These are phyloP conservation scores for Talaromyces trachyspermus DNA, from an alignment of 495 filamentous ascomycete genomes.

Conservation along the genomic window DNA sequence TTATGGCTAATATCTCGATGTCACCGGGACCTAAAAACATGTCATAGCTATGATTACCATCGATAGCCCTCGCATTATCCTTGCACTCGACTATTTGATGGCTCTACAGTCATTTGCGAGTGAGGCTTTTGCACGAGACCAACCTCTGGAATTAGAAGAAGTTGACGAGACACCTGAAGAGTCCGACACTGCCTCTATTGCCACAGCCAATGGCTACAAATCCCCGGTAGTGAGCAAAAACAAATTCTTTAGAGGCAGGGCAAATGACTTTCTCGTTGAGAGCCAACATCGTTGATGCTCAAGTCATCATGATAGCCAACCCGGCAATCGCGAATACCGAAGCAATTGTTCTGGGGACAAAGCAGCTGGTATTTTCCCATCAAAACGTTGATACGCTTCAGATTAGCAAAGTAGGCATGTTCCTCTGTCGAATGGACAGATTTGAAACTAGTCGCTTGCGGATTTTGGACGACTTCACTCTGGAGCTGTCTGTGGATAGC, in stretches of 20 bases:
- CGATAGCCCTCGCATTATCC: conserved; percentile 89
- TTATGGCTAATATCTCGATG: conserved; percentile 95
- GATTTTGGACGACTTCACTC: conserved; percentile 90
- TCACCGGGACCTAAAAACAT: conserved; percentile 78
- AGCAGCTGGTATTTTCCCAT: conserved; percentile 85
- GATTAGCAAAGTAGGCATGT: conserved; percentile 91
- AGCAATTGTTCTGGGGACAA: conserved; percentile 90
- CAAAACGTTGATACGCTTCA: conserved; percentile 93
- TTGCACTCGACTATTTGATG: conserved; percentile 91
- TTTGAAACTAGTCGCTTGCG: conserved; percentile 81
- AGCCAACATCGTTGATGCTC: conserved; percentile 89
- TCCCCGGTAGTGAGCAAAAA: conserved; percentile 11
- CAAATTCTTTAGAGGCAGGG: conserved; percentile 22
- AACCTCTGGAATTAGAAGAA: conserved; percentile 48
- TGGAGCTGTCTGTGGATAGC: conserved; percentile 83
- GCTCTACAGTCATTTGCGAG: conserved; percentile 77
- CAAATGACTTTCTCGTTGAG: conserved; percentile 78
- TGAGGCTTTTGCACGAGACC: conserved; percentile 55
- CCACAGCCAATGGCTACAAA: conserved; percentile 23
- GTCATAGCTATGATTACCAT: conserved; percentile 89
- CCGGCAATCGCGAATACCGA: conserved; percentile 83
- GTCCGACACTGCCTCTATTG: conserved; percentile 53
- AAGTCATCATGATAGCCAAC: conserved; percentile 92
- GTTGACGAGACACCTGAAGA: conserved; percentile 49
- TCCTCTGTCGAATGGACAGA: conserved; percentile 95